phyloP scores from a whole-genome alignment of 257 asterid species.

The Solanum neorickii region DNA sequence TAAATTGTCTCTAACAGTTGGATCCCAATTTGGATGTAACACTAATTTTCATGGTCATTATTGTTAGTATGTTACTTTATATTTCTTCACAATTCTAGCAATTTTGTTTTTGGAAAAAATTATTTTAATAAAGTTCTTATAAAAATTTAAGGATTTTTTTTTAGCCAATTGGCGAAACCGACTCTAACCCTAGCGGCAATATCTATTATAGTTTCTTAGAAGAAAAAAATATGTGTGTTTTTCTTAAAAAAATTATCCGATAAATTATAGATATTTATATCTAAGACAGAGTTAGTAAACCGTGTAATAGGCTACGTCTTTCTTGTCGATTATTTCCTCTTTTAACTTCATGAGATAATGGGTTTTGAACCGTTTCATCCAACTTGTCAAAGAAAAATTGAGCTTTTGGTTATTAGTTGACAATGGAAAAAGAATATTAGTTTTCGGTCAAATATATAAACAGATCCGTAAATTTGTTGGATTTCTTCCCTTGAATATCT shows the following conservation, averaged over 20 bases:
- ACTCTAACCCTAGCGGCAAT: too few relatives aligned
- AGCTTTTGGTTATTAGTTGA: not conserved
- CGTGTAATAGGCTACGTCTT: not conserved
- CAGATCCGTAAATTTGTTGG: too few relatives aligned
- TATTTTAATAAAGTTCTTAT: not conserved
- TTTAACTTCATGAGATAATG: not conserved
- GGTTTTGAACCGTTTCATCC: not conserved
- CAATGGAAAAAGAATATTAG: not conserved
- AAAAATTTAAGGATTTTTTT: too few relatives aligned
- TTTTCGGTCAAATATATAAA: not conserved
- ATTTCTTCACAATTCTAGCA: not conserved
- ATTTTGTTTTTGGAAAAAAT: too few relatives aligned
- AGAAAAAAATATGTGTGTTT: too few relatives aligned
- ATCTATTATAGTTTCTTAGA: too few relatives aligned
- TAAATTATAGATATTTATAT: too few relatives aligned
- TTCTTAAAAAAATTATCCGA: too few relatives aligned
- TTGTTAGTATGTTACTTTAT: not conserved
- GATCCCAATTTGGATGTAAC: not conserved
- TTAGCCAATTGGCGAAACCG: too few relatives aligned
- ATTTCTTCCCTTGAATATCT: accelerated
- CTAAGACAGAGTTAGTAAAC: not conserved
- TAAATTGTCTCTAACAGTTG: not conserved
- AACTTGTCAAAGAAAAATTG: not conserved
- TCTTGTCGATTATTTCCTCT: too few relatives aligned
- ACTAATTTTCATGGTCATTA: not conserved